A percentile compares a stretch with the other conserved stretches of the same genome.
Evolutionary conservation across 2,329 filamentous ascomycete species (phyloP).

Genomic region (Apiospora saccharicola): DNA sequence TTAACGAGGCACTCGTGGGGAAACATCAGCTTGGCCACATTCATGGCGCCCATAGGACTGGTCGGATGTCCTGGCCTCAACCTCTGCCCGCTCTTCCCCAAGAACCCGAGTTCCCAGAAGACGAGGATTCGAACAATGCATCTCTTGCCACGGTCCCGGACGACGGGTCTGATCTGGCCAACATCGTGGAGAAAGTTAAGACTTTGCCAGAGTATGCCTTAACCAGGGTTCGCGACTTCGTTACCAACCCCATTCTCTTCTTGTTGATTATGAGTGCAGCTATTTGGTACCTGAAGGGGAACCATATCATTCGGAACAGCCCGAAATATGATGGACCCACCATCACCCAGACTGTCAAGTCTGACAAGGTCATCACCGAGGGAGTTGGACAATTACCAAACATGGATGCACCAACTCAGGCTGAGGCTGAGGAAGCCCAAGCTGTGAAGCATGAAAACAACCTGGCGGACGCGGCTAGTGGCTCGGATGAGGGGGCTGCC

Average conservation of each 20-base stretch:
- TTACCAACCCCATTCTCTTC: conserved; percentile 62
- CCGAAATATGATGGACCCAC: conserved; percentile 12
- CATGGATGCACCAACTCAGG: neutral
- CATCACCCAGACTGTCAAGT: neutral
- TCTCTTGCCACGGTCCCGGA: conserved; percentile 42
- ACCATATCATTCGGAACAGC: conserved; percentile 38
- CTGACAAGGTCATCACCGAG: conserved; percentile 2
- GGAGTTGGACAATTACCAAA: conserved; percentile 6
- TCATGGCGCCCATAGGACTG: conserved; percentile 32
- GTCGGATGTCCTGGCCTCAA: conserved; percentile 45
- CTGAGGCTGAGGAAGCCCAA: neutral
- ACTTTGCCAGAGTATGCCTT: conserved; percentile 58
- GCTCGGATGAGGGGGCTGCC: neutral
- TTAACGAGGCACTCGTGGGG: conserved; percentile 72
- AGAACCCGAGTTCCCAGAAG: conserved; percentile 29
- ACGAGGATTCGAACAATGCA: conserved; percentile 26
- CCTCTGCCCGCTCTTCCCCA: conserved; percentile 46
- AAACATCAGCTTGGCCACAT: conserved; percentile 68
- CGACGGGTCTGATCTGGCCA: conserved; percentile 45
- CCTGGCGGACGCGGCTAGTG: neutral
- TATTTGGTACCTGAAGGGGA: conserved; percentile 45
- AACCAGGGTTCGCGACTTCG: conserved; percentile 60
- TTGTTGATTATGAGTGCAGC: conserved; percentile 48
- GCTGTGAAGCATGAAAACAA: neutral
- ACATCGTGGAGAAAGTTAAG: conserved; percentile 59